A percentile compares a stretch with the other conserved stretches of the same genome.
Evolutionary conservation across 208 protist genomes (phyloP).

Genomic region (Phytomonas sp.): DNA sequence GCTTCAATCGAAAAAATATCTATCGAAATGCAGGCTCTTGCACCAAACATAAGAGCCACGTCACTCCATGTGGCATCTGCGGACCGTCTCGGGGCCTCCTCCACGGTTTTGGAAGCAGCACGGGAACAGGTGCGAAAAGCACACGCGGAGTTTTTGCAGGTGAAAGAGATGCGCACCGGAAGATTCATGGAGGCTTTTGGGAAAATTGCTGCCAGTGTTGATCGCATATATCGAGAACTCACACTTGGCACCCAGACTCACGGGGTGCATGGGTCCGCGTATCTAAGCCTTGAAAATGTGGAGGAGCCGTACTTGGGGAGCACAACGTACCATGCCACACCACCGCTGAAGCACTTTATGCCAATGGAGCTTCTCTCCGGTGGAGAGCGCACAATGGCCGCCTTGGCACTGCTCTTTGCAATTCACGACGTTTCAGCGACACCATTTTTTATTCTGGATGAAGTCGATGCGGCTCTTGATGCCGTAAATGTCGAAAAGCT

Average conservation of each 20-base stretch:
- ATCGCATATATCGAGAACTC: slow-evolving; percentile 93
- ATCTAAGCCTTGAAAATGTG: slow-evolving; percentile 92
- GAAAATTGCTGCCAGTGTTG: slow-evolving; percentile 83
- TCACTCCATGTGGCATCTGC: slow-evolving; percentile 54
- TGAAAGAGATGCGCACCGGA: slow-evolving; percentile 84
- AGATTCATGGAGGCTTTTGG: slow-evolving; percentile 93
- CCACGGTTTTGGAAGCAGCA: slow-evolving; percentile 66
- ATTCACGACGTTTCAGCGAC: slow-evolving; percentile 94
- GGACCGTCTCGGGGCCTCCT: slow-evolving; percentile 60
- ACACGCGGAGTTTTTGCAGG: slow-evolving; percentile 63
- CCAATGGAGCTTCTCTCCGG: slow-evolving; percentile 97
- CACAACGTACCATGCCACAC: slow-evolving; percentile 96
- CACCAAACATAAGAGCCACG: slow-evolving; percentile 76
- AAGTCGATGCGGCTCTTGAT: slow-evolving; percentile 99
- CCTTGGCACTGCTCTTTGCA: slow-evolving; percentile 97
- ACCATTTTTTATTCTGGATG: slow-evolving; percentile 99
- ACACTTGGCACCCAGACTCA: slow-evolving; percentile 74
- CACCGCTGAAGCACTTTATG: slow-evolving; percentile 96
- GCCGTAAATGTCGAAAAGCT: slow-evolving; percentile 94
- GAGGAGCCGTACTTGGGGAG: slow-evolving; percentile 96
- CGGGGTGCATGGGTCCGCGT: slow-evolving; percentile 88
- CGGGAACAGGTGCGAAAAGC: slow-evolving; percentile 64
- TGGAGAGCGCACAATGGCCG: slow-evolving; percentile 98
- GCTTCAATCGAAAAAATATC: slow-evolving; percentile 39
- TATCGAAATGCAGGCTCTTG: slow-evolving; percentile 68